Percentiles rank a stretch among this genome's conserved stretches.
Conservation (phyloP, 2,329 filamentous ascomycete genomes). For the Aspergillus brunneoviolaceus region DNA sequence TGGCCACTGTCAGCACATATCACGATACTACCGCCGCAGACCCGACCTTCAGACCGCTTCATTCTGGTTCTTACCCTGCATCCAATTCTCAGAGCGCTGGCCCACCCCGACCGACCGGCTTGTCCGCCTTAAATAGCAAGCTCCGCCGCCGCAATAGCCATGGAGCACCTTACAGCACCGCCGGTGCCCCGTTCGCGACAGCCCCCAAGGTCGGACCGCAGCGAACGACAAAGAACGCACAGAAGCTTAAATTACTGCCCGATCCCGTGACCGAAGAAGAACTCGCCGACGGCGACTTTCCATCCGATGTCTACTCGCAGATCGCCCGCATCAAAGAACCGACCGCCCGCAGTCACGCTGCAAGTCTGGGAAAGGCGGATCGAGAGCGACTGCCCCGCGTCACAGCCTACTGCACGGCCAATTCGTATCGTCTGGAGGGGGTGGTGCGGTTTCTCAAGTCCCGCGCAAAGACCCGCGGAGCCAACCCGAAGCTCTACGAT, state of each 20-base stretch:
- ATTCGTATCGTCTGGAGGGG: slow-evolving; percentile 84
- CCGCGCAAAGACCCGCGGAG: slow-evolving; percentile 70
- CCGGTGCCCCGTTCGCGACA: slow-evolving; percentile 42
- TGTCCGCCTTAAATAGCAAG: slow-evolving; percentile 83
- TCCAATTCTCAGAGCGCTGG: slow-evolving; percentile 27
- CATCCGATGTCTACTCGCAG: slow-evolving; percentile 93
- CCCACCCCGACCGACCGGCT: slow-evolving; percentile 56
- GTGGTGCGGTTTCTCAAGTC: slow-evolving; percentile 90
- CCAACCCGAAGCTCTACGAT: slow-evolving; percentile 89
- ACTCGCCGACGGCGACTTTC: slow-evolving; percentile 79
- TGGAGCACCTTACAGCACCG: slow-evolving; percentile 55
- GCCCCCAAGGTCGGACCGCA: slow-evolving; percentile 83
- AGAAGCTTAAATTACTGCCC: slow-evolving; percentile 96
- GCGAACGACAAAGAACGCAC: slow-evolving; percentile 88
- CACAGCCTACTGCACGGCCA: slow-evolving; percentile 94
- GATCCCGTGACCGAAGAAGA: slow-evolving; percentile 84
- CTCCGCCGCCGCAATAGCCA: slow-evolving; percentile 83
- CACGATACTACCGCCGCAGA: slow-evolving; percentile 42
- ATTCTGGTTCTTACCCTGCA: slow-evolving; percentile 39
- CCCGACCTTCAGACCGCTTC: slow-evolving; percentile 43
- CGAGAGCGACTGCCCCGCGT: slow-evolving; percentile 82
- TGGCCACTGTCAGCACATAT: slow-evolving; percentile 47
- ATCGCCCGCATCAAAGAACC: slow-evolving; percentile 98
- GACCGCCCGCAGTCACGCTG: slow-evolving; percentile 86
- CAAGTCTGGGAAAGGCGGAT: slow-evolving; percentile 88